These are phyloP conservation scores for Trametes polyzona DNA, from an alignment of 1,284 basidiomycete species.

Conservation along the genomic window DNA sequence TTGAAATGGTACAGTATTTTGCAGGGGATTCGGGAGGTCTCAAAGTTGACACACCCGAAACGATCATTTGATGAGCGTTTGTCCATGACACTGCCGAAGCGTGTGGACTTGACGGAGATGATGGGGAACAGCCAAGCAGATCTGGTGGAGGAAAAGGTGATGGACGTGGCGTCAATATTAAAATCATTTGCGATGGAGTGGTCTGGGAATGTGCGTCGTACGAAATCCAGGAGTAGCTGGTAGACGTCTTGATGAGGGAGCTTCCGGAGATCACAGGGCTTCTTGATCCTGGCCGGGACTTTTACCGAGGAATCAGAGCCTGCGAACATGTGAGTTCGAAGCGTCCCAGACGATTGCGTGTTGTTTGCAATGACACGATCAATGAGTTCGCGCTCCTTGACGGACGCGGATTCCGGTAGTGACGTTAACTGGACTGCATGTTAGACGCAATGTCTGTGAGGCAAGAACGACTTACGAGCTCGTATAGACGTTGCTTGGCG, in stretches of 20 bases:
- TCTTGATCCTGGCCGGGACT: neutral
- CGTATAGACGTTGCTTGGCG: slow-evolving; percentile 33
- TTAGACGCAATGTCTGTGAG: neutral
- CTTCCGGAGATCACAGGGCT: neutral
- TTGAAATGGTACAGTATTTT: slow-evolving; percentile 2
- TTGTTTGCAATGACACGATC: neutral
- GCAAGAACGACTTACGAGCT: slow-evolving; percentile 19
- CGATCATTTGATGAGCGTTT: neutral
- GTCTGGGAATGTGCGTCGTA: neutral
- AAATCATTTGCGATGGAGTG: neutral
- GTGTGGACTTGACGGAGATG: neutral
- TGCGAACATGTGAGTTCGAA: neutral
- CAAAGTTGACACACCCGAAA: slow-evolving; percentile 8
- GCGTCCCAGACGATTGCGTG: neutral
- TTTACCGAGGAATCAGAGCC: neutral
- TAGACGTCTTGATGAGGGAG: neutral
- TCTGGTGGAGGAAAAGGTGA: neutral
- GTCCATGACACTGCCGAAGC: neutral
- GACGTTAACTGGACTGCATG: neutral
- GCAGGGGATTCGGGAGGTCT: neutral
- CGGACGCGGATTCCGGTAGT: neutral
- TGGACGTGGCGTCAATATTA: neutral
- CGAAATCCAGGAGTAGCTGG: neutral
- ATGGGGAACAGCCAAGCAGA: neutral
- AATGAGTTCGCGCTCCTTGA: neutral